Evolutionary conservation across 2,329 filamentous ascomycete species (phyloP), one percentile per base, ranked within the genome.

Genomic region (Ophiosphaerella korrae): DNA sequence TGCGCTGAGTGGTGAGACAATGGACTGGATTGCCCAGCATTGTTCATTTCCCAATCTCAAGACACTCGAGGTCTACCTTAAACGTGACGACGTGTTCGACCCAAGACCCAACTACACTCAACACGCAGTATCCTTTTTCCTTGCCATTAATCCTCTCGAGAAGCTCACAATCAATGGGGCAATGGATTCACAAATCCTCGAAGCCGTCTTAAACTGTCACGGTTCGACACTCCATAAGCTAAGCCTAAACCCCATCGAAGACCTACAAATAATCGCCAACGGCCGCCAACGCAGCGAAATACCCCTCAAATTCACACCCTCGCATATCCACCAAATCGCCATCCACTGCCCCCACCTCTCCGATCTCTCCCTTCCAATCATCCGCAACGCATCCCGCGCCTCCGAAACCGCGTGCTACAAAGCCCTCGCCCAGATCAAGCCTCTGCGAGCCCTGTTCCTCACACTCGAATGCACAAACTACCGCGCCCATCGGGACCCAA

Each of bases 101-200:
- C 54, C 58, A 50, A 43, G 42, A 43, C 58, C 58, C 11, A 35
- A 53, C 40, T 63, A 61, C 39, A 60, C 46, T 51, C 48, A 53
- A 24, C 53, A 58, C 34, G 58, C 52, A 51, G 45, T 58, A 26
- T 52, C 46, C n/a, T 63, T 62, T 43, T 61, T 64, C 36, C 32
- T 49, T 39, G 9, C 43, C 26, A 42, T 64, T 16, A 16, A 54
- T 18, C 42, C 55, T 35, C 58, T 62, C 40, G 40, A 59, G 21
- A 45, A 59, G 34, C 42, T 63, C 7, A 46, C 49, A 18, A 36
- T 61, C 16, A 9, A 37, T 42, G 55, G 60, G 38, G 48, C 55
- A 8, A 45, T 61, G 13, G 58, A 61, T 7, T 32, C 42, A 45
- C 40, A 39, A 7, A 58, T 58, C 29, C 8, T 59, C 13, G 42